Evolutionary conservation across 2,329 filamentous ascomycete species (phyloP), one percentile per base, ranked within the genome.

Genomic region (Colletotrichum sp.): DNA sequence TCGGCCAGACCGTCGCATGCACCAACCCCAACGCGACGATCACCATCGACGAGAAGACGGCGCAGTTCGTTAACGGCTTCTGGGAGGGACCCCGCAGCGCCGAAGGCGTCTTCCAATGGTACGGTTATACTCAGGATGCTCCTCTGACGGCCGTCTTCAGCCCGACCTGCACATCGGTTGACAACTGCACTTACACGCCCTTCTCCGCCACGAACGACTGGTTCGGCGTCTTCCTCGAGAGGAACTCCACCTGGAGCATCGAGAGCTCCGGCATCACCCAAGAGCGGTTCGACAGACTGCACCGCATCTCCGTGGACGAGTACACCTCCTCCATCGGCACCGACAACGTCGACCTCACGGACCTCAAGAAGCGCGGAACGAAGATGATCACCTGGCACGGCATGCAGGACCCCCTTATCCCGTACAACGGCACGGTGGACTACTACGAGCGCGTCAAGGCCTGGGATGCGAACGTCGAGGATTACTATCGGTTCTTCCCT

Each of bases 401-500:
- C 30, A 61, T 36, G 52, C 82, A 82, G 8, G 86, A 88, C 76
- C 82, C 82, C 2, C 36, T 85, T 1, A 82, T 88, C n/a, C 78
- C 82, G 8, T 80, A 83, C 5, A 77, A 80, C 27, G 81, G 80
- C 4, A 82, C 83, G 8, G 78, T 82, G n/a, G 73, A 82, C 49
- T 87, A 85, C 77, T 71, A 64, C 44, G 36, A 64, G 12, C 57
- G 57, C 16, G 57, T 71, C 34, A 32, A 13, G 16, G 68, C 34
- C 9, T 44, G 69, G n/a, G 25, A 78, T 49, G 27, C 36, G 1
- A 77, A 82, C 8, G 52, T 88, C 16, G 88, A 87, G 3, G 86
- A 89, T 11, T 89, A 89, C 80, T 93, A 90, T 80, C 81, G 84
- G 0, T 88, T 88, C 78, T 91, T 91, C 79, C 83, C 83, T 27